Evolutionary conservation across 139 green algal species (phyloP).

Genomic region (Medakamo hakoo): DNA sequence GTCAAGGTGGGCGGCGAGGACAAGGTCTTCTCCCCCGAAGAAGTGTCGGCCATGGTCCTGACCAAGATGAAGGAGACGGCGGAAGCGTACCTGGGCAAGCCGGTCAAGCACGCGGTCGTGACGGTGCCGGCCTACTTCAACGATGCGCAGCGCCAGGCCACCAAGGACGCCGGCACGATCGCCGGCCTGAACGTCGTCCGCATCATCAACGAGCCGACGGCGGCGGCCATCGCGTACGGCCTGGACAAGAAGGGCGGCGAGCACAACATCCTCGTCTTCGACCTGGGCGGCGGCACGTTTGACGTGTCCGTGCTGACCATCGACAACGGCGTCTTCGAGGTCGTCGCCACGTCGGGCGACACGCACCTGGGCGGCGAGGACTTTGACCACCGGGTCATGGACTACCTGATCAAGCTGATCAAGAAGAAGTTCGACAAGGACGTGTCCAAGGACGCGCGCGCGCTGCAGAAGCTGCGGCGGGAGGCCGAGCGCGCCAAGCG

Average conservation of each 20-base stretch:
- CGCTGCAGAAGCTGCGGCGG: constrained; percentile 87
- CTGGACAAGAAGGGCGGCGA: constrained; percentile 78
- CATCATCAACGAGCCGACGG: constrained; percentile 98
- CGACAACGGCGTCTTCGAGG: constrained; percentile 94
- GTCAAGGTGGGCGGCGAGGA: constrained; percentile 28
- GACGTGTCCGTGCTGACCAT: constrained; percentile 98
- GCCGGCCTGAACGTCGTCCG: constrained; percentile 77
- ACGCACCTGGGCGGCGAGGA: constrained; percentile 97
- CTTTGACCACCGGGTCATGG: constrained; percentile 96
- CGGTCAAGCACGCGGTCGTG: constrained; percentile 70
- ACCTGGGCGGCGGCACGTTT: constrained; percentile 97
- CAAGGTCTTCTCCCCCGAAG: constrained; percentile 71
- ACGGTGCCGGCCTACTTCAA: constrained; percentile 99
- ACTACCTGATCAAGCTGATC: constrained; percentile 99
- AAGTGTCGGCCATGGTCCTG: constrained; percentile 96
- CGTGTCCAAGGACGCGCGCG: constrained; percentile 72
- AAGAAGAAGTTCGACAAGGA: constrained; percentile 95
- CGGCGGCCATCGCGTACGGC: constrained; percentile 90
- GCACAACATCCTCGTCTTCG: constrained; percentile 97
- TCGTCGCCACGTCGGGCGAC: constrained; percentile 85
- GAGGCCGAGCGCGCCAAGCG: constrained; percentile 97
- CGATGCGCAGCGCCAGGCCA: constrained; percentile 93
- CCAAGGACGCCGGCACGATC: constrained; percentile 69
- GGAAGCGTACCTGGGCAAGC: constrained; percentile 53
- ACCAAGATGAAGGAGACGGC: constrained; percentile 83